Base-by-base conservation (phyloP, 1,284 basidiomycete genomes). In the Pyrrhoderma noxium region DNA sequence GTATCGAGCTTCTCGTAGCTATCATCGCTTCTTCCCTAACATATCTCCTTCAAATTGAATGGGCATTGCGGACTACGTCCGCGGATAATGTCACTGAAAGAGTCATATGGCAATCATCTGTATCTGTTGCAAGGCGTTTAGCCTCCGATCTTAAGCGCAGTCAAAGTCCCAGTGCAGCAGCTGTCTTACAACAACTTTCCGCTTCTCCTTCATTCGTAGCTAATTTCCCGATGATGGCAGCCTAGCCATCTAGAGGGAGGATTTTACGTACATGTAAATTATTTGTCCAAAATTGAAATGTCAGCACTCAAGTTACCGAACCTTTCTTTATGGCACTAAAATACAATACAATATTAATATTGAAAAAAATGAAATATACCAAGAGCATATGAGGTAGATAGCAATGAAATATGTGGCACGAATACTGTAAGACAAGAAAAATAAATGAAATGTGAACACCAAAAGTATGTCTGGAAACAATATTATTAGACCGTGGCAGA, bases 201-300 rank as follows among this genome's bases (percentile, higher is more conserved):
- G 71, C 79, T n/a, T 78, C 77, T 13, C 75, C 76, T 52, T 70
- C 79, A 1, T 86, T 89, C 61, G 75, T 80, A 13, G 71, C 80
- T 23, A 87, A 81, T 60, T 89, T 89, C 64, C 84, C 85, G 3
- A 74, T 76, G 42, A 86, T 87, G 54, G 54, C 49, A 21, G 22
- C 49, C 5, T 55, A 48, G 23, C 18, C 8, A 8, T 19, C 5
- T 25, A 19, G 8, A 22, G 38, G 38, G 22, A 9, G 41, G 9
- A 37, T 37, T 37, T 37, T 11, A 11, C 16, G 35, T 37, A 7
- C 14, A 40, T 8, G 38, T 45, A 45, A 18, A 18, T 40, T 40
- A 40, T n/a, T 40, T 40, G 16, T 16, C 5, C 5, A 11, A 22
- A 5, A n/a, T 40, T 8, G 38, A 40, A 37, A 11, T 9, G 16